phyloP scores from a whole-genome alignment of 306 rosid genomes.

The Sophora flavescens region DNA sequence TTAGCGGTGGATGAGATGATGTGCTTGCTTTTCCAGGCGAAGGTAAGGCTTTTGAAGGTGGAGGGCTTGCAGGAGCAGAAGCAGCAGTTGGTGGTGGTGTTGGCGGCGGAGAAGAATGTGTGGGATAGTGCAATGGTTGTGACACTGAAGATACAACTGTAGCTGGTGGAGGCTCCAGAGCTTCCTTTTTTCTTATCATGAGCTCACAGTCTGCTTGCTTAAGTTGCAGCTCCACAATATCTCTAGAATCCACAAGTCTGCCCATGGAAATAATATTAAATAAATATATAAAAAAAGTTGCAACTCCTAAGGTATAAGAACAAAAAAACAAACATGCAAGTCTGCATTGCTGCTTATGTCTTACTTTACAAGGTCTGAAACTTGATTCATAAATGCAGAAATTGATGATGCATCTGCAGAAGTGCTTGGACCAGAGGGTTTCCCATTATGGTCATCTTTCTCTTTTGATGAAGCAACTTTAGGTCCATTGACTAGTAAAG shows the following conservation, averaged over 20 bases:
- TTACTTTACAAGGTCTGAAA: conserved; percentile 89
- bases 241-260: conserved; percentile 95
- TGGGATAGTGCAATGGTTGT: conserved; percentile 54
- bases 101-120: conserved; percentile 51
- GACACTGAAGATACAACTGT: conserved; percentile 34
- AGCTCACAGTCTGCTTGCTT: conserved; percentile 84
- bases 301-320: conserved; percentile 5
- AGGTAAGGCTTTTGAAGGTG: conserved; percentile 60
- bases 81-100: conserved; percentile 51
- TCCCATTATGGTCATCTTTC: conserved; percentile 52
- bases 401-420: conserved; percentile 60
- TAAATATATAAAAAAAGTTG: not conserved
- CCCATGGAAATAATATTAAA: conserved; percentile 37
- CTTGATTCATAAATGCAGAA: conserved; percentile 80
- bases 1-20: conserved; percentile 77
- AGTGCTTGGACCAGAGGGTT: conserved; percentile 48
- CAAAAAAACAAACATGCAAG: not conserved
- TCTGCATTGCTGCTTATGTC: conserved; percentile 25
- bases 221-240: conserved; percentile 81
- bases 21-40: conserved; percentile 61
- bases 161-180: conserved; percentile 72
- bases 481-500: conserved; percentile 53
- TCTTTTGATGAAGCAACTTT: conserved; percentile 47
- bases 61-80: conserved; percentile 60
- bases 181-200: conserved; percentile 78